A percentile compares a stretch with the other conserved stretches of the same genome.
Conservation (phyloP, 805 yeast genomes). For the Teunomyces aglyptinius region DNA sequence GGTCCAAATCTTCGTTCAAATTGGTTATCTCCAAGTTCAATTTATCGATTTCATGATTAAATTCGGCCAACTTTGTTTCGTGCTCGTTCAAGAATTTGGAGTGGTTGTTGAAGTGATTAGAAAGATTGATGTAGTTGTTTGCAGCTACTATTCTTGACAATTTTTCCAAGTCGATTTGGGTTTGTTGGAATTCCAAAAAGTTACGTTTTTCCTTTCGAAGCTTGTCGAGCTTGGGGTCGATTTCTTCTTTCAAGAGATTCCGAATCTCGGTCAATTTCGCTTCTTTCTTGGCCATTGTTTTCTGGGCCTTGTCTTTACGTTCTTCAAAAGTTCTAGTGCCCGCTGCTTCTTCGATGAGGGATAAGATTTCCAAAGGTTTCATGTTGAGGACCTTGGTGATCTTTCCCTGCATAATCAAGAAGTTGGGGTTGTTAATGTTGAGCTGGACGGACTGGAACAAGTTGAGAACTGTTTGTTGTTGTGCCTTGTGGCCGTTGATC, state of each 20-base stretch:
- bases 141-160: constrained; percentile 72
- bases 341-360: constrained; percentile 96
- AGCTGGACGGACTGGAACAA: constrained; percentile 92
- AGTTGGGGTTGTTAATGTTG: constrained; percentile 95
- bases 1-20: constrained; percentile 59
- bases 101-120: constrained; percentile 42
- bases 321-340: constrained; percentile 96
- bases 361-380: constrained; percentile 87
- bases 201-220: constrained; percentile 77
- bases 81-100: constrained; percentile 43
- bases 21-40: constrained; percentile 54
- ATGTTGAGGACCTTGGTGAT: constrained; percentile 95
- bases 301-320: constrained; percentile 85
- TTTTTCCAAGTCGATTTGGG: constrained; percentile 77
- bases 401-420: constrained; percentile 97
- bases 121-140: constrained; percentile 56
- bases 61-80: constrained; percentile 37
- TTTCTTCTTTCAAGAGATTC: constrained; percentile 74
- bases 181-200: constrained; percentile 82
- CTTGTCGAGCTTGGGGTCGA: constrained; percentile 86
- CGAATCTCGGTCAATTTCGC: constrained; percentile 77
- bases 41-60: constrained; percentile 44
- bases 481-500: constrained; percentile 95
- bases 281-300: constrained; percentile 89
- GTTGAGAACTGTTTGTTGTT: constrained; percentile 86